Conservation (phyloP, 1,139 yeast genomes). For the Protomyces inouyei region DNA sequence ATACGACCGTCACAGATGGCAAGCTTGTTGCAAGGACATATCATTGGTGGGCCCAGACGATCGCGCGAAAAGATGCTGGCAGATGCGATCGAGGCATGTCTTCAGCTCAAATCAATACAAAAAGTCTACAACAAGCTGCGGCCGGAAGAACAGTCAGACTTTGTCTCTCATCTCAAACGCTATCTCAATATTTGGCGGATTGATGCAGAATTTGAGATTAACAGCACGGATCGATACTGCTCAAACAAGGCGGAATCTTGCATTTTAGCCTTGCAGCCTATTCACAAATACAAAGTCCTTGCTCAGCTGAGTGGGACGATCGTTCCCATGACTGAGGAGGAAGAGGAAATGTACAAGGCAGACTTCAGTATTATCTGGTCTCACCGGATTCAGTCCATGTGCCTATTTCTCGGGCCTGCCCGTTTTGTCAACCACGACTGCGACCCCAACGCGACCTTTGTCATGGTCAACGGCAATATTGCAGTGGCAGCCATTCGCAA, state of each 20-base stretch:
- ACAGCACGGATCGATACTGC: slow-evolving; percentile 45
- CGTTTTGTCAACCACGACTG: slow-evolving; percentile 50
- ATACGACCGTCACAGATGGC: slow-evolving; percentile 18
- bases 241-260: slow-evolving; percentile 42
- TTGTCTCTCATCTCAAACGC: slow-evolving; percentile 41
- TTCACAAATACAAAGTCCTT: slow-evolving; percentile 41
- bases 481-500: slow-evolving; percentile 40
- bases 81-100: slow-evolving; percentile 37
- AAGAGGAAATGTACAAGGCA: slow-evolving; percentile 38
- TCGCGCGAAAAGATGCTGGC: slow-evolving; percentile 15
- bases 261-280: slow-evolving; percentile 41
- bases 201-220: slow-evolving; percentile 45
- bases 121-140: slow-evolving; percentile 37
- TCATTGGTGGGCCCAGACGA: slow-evolving; percentile 6
- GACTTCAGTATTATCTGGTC: slow-evolving; percentile 47
- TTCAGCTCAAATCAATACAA: slow-evolving; percentile 37
- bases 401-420: slow-evolving; percentile 49
- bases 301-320: slow-evolving; percentile 43
- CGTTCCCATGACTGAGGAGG: slow-evolving; percentile 38
- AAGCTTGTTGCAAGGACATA: slow-evolving; percentile 5
- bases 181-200: slow-evolving; percentile 42
- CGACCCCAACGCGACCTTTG: slow-evolving; percentile 44
- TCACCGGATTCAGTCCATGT: slow-evolving; percentile 39
- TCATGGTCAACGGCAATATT: slow-evolving; percentile 38
- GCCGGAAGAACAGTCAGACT: slow-evolving; percentile 37